A percentile compares a stretch with the other conserved stretches of the same genome.
Evolutionary conservation across 352 stramenopile genomes (phyloP).

Genomic region (Phytophthora litchii): DNA sequence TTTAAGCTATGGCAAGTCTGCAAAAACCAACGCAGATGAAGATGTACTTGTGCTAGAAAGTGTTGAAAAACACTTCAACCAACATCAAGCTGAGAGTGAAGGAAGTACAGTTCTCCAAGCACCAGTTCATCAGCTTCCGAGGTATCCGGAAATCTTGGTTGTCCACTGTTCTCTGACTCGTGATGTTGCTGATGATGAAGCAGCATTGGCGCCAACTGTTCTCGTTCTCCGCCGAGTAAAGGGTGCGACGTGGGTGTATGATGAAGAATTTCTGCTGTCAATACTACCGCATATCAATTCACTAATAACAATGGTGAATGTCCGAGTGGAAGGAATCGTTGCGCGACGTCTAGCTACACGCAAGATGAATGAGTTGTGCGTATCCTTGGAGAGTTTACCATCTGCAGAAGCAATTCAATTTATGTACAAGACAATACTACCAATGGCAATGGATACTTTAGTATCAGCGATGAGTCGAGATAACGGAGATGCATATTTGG

Average conservation of each 20-base stretch:
- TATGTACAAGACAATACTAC: slow-evolving; percentile 33
- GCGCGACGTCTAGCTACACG: slow-evolving; percentile 34
- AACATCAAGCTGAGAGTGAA: background rate
- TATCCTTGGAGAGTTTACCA: slow-evolving; percentile 16
- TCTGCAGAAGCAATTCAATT: slow-evolving; percentile 17
- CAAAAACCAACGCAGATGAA: background rate
- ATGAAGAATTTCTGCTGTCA: slow-evolving; percentile 56
- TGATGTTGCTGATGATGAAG: slow-evolving; percentile 38
- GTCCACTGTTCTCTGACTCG: slow-evolving; percentile 31
- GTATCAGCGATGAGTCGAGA: slow-evolving; percentile 31
- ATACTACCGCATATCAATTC: slow-evolving; percentile 52
- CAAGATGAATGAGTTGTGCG: slow-evolving; percentile 29
- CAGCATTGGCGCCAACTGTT: slow-evolving; percentile 22
- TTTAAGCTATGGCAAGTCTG: background rate
- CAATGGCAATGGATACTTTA: slow-evolving; percentile 37
- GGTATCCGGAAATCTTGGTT: slow-evolving; percentile 27
- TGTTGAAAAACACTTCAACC: slow-evolving; percentile 12
- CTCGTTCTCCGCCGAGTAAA: slow-evolving; percentile 58
- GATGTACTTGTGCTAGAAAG: background rate
- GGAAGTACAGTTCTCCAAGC: background rate
- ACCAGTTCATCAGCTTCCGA: slow-evolving; percentile 13
- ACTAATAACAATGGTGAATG: slow-evolving; percentile 51
- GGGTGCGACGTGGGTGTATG: slow-evolving; percentile 59
- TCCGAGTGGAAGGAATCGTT: slow-evolving; percentile 54
- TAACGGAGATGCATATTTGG: slow-evolving; percentile 61